Evolutionary conservation across 1,284 basidiomycete genomes (phyloP).

Genomic region (Hemileia vastatrix): DNA sequence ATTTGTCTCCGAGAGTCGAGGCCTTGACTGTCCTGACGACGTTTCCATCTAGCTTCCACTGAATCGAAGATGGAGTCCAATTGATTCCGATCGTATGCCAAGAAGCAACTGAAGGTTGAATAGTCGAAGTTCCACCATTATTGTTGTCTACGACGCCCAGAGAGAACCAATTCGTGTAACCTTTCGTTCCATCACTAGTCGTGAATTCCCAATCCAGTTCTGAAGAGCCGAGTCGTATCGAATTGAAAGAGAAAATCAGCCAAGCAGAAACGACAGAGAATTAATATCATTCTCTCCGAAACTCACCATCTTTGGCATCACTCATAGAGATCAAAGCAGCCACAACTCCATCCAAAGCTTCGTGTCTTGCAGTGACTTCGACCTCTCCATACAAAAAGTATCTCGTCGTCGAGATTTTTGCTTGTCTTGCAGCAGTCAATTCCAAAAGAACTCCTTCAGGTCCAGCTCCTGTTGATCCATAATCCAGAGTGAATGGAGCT

Average conservation of each 20-base stretch:
- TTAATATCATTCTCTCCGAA: constrained; percentile 21
- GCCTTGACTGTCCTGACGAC: constrained; percentile 31
- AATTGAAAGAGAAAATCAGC: neutral
- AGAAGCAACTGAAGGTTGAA: constrained; percentile 24
- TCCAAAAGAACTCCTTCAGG: constrained; percentile 36
- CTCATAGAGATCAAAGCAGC: constrained; percentile 35
- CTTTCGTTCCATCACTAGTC: constrained; percentile 23
- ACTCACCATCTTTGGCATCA: constrained; percentile 31
- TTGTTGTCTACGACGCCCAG: constrained; percentile 20
- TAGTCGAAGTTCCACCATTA: constrained; percentile 9
- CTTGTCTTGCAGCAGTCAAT: constrained; percentile 29
- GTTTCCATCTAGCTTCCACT: constrained; percentile 34
- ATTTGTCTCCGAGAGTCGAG: constrained; percentile 24
- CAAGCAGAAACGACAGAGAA: neutral
- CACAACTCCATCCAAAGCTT: constrained; percentile 33
- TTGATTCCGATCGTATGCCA: constrained; percentile 36
- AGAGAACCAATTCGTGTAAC: constrained; percentile 32
- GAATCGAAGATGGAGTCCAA: constrained; percentile 32
- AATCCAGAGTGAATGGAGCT: constrained; percentile 35
- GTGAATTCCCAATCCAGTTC: constrained; percentile 30
- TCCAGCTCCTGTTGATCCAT: constrained; percentile 33
- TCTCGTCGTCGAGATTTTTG: constrained; percentile 35
- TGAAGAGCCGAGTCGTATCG: neutral
- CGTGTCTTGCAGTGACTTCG: constrained; percentile 31
- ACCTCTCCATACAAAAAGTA: constrained; percentile 39